A percentile compares a stretch with the other conserved stretches of the same genome.
Conservation (phyloP, 2,329 filamentous ascomycete species). For the Arthrobotrys conoides region DNA sequence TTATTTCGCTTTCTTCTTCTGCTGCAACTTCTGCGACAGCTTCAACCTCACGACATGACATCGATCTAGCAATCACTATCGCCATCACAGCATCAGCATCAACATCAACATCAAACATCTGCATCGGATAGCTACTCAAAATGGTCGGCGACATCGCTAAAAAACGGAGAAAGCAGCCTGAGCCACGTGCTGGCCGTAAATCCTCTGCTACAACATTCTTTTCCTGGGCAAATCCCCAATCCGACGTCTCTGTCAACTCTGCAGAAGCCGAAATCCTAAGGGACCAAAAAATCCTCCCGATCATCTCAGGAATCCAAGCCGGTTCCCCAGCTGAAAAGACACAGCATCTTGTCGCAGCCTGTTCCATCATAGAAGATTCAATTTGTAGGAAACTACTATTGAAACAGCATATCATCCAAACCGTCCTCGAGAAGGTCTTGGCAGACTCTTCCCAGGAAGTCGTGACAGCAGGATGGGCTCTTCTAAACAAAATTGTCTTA, state of each 20-base stretch:
- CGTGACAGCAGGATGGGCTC: slow-evolving; percentile 77
- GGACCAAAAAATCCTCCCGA: slow-evolving; percentile 75
- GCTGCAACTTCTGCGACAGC: slow-evolving; percentile 32
- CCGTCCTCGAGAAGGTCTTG: slow-evolving; percentile 76
- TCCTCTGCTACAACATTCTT: slow-evolving; percentile 41
- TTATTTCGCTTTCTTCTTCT: slow-evolving; percentile 42
- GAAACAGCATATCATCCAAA: slow-evolving; percentile 76
- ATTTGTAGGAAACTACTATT: slow-evolving; percentile 77
- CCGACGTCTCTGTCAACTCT: slow-evolving; percentile 25
- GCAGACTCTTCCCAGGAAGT: slow-evolving; percentile 76
- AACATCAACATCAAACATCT: neutral
- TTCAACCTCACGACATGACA: neutral
- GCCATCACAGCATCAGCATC: neutral
- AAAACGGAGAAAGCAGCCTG: slow-evolving; percentile 49
- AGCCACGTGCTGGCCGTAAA: slow-evolving; percentile 40
- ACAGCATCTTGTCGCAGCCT: slow-evolving; percentile 74
- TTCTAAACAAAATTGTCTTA: slow-evolving; percentile 74
- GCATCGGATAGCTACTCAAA: neutral
- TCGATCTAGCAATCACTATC: neutral
- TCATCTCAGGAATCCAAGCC: slow-evolving; percentile 74
- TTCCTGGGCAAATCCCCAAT: slow-evolving; percentile 29
- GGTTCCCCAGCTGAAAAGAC: slow-evolving; percentile 74
- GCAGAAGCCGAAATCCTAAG: slow-evolving; percentile 67
- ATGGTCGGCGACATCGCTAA: slow-evolving; percentile 34
- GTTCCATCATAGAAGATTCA: slow-evolving; percentile 73